A percentile compares a stretch with the other conserved stretches of the same genome.
These are phyloP conservation scores for Stachybotrys chartarum DNA, from an alignment of 2,329 filamentous ascomycete genomes.

Conservation along the genomic window DNA sequence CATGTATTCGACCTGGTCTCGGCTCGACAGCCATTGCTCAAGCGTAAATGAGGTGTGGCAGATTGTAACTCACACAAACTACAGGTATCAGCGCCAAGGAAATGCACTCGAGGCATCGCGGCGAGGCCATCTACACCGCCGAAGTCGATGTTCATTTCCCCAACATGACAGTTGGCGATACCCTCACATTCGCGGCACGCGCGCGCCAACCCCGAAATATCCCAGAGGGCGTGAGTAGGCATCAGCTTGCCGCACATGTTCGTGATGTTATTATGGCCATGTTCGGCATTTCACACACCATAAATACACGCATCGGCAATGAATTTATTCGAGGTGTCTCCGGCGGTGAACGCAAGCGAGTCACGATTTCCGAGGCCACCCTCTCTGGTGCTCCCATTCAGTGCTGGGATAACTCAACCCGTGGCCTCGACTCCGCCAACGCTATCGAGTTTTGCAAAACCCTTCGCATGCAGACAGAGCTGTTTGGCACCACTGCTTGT, in stretches of 20 bases:
- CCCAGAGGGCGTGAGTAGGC: slow-evolving; percentile 44
- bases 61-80: neutral
- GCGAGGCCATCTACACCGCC: slow-evolving; percentile 77
- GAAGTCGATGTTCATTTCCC: slow-evolving; percentile 77
- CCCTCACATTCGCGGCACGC: slow-evolving; percentile 64
- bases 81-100: slow-evolving; percentile 54
- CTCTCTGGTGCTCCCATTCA: slow-evolving; percentile 40
- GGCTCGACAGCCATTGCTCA: too few species aligned
- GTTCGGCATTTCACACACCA: slow-evolving; percentile 61
- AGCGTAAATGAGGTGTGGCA: neutral
- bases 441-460: slow-evolving; percentile 60
- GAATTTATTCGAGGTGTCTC: slow-evolving; percentile 56
- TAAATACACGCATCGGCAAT: slow-evolving; percentile 63
- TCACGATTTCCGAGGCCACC: slow-evolving; percentile 26
- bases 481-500: slow-evolving; percentile 47
- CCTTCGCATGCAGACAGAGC: slow-evolving; percentile 51
- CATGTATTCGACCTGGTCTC: neutral
- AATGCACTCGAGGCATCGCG: slow-evolving; percentile 68
- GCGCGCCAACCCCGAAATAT: slow-evolving; percentile 55
- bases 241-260: slow-evolving; percentile 49
- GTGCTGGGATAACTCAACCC: slow-evolving; percentile 65
- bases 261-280: slow-evolving; percentile 65
- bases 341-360: slow-evolving; percentile 43
- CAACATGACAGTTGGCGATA: slow-evolving; percentile 66
- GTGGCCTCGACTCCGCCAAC: slow-evolving; percentile 58